These are phyloP conservation scores for Lanmaoa rubissima DNA, from an alignment of 768 basidiomycete species.

Conservation along the genomic window DNA sequence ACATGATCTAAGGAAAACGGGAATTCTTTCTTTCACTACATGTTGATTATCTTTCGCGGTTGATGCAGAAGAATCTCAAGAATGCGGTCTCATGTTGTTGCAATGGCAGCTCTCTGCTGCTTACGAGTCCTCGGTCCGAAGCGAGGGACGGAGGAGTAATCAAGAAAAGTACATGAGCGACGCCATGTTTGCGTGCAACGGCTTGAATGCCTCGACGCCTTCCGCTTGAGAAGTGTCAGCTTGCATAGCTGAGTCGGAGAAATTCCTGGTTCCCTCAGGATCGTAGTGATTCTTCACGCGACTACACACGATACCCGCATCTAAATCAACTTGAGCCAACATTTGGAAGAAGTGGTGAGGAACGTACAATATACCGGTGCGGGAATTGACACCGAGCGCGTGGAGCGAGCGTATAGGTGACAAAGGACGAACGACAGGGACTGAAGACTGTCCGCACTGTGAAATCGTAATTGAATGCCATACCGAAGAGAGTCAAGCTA, in stretches of 20 bases:
- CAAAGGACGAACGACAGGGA: constrained; percentile 71
- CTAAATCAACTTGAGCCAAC: constrained; percentile 34
- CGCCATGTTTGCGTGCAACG: constrained; percentile 49
- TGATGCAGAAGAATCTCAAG: background rate
- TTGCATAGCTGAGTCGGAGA: constrained; percentile 58
- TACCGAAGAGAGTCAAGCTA: background rate
- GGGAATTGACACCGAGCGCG: constrained; percentile 79
- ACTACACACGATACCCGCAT: constrained; percentile 74
- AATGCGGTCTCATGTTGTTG: background rate
- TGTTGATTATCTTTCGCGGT: background rate
- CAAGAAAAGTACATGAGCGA: constrained; percentile 60
- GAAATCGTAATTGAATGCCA: constrained; percentile 8
- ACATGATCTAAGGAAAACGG: background rate
- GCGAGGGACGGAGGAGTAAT: constrained; percentile 3
- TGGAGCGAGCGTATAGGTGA: constrained; percentile 78
- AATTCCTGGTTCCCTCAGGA: constrained; percentile 54
- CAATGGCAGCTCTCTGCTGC: no score
- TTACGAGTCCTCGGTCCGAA: background rate
- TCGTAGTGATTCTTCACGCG: constrained; percentile 81
- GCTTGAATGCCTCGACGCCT: constrained; percentile 53
- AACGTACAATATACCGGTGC: constrained; percentile 77
- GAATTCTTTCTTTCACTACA: background rate
- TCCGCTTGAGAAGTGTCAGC: constrained; percentile 40
- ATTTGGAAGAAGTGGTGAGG: background rate
- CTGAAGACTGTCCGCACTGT: constrained; percentile 66